A percentile compares a stretch with the other conserved stretches of the same genome.
phyloP scores from a whole-genome alignment of 2,329 filamentous ascomycete genomes.

The Calonectria hawksworthii region DNA sequence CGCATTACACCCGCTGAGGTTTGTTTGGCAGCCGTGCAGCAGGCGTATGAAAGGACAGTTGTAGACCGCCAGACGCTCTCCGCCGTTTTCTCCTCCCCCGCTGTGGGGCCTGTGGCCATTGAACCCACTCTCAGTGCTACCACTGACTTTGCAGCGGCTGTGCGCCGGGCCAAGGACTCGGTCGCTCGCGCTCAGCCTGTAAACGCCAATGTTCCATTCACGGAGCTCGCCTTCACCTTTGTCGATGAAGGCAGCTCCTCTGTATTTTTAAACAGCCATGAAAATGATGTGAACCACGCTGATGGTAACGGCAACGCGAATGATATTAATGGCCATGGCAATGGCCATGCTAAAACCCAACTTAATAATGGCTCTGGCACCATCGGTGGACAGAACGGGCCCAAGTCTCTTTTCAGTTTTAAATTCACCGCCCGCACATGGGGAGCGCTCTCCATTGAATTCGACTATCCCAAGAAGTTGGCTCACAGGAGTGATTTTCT shows the following conservation, averaged over 20 bases:
- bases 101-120: constrained; percentile 11
- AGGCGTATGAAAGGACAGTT: constrained; percentile 11
- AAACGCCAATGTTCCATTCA: neutral
- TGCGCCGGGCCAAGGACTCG: constrained; percentile 20
- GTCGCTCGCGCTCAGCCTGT: constrained; percentile 8
- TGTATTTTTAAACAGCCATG: constrained; percentile 17
- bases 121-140: neutral
- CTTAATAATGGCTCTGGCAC: constrained; percentile 2
- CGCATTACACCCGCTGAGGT: constrained; percentile 13
- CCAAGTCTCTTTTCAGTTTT: constrained; percentile 4
- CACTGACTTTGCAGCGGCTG: constrained; percentile 2
- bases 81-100: constrained; percentile 13
- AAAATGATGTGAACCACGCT: neutral
- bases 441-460: constrained; percentile 14
- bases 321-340: constrained; percentile 1
- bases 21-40: constrained; percentile 16
- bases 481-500: neutral
- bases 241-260: constrained; percentile 11
- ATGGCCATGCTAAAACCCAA: constrained; percentile 12
- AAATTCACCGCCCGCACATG: constrained; percentile 17
- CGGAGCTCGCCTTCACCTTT: constrained; percentile 10
- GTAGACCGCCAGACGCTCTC: constrained; percentile 17
- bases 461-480: constrained; percentile 18
- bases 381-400: neutral
- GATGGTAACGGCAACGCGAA: neutral